These are phyloP conservation scores for Vigna unguiculata DNA, from an alignment of 306 rosid genomes.

Conservation along the genomic window DNA sequence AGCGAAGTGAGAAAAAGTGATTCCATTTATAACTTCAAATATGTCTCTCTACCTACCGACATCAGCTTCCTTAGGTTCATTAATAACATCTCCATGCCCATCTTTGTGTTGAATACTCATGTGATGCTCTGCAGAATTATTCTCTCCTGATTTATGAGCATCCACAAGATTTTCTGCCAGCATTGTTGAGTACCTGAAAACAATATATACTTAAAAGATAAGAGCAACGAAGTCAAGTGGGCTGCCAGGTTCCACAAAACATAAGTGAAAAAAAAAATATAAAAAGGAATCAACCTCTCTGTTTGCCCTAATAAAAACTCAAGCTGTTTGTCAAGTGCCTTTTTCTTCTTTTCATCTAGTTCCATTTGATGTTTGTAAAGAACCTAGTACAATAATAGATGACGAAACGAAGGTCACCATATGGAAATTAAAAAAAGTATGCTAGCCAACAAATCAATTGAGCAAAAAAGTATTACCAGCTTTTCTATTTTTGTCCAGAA, in stretches of 20 bases:
- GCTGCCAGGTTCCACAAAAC: conserved; percentile 28
- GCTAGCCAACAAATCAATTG: conserved; percentile 17
- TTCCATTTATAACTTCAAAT: conserved; percentile 28
- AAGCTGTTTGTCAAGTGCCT: conserved; percentile 93
- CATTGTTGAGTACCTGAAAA: conserved; percentile 93
- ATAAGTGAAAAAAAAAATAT: background rate
- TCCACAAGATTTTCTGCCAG: conserved; percentile 97
- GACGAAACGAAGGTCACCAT: conserved; percentile 17
- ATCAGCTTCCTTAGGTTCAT: conserved; percentile 58
- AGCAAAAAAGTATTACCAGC: conserved; percentile 67
- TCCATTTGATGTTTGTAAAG: conserved; percentile 98
- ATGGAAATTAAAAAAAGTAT: conserved; percentile 27
- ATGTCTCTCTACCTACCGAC: conserved; percentile 64
- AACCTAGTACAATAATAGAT: conserved; percentile 64
- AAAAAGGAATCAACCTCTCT: conserved; percentile 67
- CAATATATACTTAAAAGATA: conserved; percentile 40
- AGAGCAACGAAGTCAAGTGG: conserved; percentile 28
- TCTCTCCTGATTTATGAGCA: conserved; percentile 62
- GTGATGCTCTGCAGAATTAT: conserved; percentile 51
- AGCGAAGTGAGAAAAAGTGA: conserved; percentile 26
- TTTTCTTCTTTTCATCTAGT: conserved; percentile 96
- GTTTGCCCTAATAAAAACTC: conserved; percentile 99
- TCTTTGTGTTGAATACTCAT: conserved; percentile 51
- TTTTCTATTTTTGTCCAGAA: conserved; percentile 98
- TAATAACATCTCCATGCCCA: conserved; percentile 46